Percentiles rank a stretch among this genome's conserved stretches.
Conservation (phyloP, 31 red algal species). For the Endocladia muricata region DNA sequence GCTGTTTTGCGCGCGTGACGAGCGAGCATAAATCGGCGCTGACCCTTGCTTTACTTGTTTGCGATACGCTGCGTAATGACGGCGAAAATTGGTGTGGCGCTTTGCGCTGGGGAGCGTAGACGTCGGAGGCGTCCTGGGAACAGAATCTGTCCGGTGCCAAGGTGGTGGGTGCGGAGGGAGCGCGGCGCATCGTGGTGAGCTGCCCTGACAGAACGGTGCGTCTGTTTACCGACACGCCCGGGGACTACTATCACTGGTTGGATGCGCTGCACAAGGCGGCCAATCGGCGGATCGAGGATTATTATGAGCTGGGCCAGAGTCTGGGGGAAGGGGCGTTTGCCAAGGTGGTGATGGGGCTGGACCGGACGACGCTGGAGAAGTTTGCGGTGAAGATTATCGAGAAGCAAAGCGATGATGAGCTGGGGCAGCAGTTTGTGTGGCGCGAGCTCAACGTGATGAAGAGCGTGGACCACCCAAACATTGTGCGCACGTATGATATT, state of each 20-base stretch:
- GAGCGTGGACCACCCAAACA: conserved; percentile 78
- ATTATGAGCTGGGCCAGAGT: conserved; percentile 67
- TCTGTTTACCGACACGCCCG: conserved; percentile 55
- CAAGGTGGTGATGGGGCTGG: conserved; percentile 76
- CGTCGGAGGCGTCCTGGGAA: conserved; percentile 60
- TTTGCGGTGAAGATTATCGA: conserved; percentile 89
- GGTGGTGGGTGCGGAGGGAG: conserved; percentile 50
- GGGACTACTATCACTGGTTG: conserved; percentile 73
- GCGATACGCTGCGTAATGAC: too few relatives aligned
- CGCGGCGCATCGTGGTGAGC: conserved; percentile 56
- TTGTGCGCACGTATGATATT: conserved; percentile 90
- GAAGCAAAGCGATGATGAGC: conserved; percentile 73
- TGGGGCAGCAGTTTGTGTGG: conserved; percentile 58
- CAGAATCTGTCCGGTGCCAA: conserved; percentile 69
- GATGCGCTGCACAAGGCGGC: conserved; percentile 73
- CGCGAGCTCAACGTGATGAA: conserved; percentile 88
- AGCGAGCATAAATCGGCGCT: too few relatives aligned
- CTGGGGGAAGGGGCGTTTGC: conserved; percentile 90
- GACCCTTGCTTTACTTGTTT: too few relatives aligned
- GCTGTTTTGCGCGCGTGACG: too few relatives aligned
- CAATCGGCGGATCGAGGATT: conserved; percentile 71
- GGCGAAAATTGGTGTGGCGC: too few relatives aligned
- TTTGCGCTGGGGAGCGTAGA: too few relatives aligned
- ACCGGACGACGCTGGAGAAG: conserved; percentile 75
- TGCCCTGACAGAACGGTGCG: conserved; percentile 66